These are phyloP conservation scores for Andrographis paniculata DNA, from an alignment of 305 asterid species.

Conservation along the genomic window DNA sequence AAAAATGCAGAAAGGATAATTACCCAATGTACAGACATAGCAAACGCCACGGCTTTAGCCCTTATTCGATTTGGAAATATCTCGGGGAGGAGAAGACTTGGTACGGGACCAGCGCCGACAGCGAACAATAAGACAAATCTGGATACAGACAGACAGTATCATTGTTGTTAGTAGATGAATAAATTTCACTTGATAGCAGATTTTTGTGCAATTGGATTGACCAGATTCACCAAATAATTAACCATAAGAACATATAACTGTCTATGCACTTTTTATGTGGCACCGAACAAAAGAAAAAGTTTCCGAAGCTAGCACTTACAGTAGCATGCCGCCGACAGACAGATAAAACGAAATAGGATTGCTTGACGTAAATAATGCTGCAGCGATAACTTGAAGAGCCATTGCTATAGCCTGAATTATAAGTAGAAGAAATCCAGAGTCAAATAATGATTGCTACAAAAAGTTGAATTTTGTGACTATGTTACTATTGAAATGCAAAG, in stretches of 20 bases:
- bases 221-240: neutral
- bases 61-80: conserved; percentile 66
- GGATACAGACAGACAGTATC: conserved; percentile 23
- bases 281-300: neutral
- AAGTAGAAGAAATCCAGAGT: conserved; percentile 8
- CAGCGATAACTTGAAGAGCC: conserved; percentile 71
- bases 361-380: conserved; percentile 38
- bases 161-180: too few relatives aligned
- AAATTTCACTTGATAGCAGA: neutral
- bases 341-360: conserved; percentile 40
- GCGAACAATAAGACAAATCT: conserved; percentile 87
- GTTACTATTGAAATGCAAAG: neutral
- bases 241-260: conserved; percentile 7
- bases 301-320: conserved; percentile 43
- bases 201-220: neutral
- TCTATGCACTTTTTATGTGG: conserved; percentile 2
- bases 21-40: conserved; percentile 97
- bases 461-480: neutral
- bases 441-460: conserved; percentile 4
- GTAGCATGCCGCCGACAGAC: conserved; percentile 70
- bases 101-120: conserved; percentile 93
- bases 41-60: conserved; percentile 90
- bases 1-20: conserved; percentile 14
- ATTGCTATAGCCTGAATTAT: conserved; percentile 59
- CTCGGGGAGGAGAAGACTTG: conserved; percentile 79